Evolutionary conservation across 164 flowering plant genomes (phyloP).

Genomic region (Nymphaea colorata): DNA sequence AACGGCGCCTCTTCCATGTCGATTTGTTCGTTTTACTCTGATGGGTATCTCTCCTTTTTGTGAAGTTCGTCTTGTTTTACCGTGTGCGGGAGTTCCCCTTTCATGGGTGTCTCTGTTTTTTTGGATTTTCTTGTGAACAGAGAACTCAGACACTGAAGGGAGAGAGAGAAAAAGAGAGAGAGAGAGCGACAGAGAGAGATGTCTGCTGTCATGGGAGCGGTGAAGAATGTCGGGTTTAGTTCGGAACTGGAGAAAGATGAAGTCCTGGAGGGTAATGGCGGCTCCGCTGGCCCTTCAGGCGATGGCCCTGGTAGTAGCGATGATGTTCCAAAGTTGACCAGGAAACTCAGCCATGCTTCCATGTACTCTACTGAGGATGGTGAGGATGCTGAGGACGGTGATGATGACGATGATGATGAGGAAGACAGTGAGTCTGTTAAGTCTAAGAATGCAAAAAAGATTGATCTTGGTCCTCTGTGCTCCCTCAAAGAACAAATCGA

Average conservation of each 20-base stretch:
- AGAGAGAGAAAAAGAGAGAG: neutral
- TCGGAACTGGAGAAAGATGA: conserved; percentile 16
- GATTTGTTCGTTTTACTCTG: neutral
- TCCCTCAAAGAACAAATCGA: conserved; percentile 43
- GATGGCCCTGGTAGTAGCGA: neutral
- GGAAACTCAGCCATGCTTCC: conserved; percentile 12
- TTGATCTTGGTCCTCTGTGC: conserved; percentile 30
- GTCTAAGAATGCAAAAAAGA: conserved; percentile 1
- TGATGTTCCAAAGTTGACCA: neutral
- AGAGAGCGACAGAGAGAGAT: conserved; percentile 5
- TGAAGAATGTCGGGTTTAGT: conserved; percentile 13
- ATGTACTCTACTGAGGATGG: conserved; percentile 9
- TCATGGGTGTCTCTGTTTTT: neutral
- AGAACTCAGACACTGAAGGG: neutral
- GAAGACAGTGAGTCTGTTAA: conserved; percentile 2
- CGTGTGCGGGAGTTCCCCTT: neutral
- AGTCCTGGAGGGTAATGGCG: conserved; percentile 4
- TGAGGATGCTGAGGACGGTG: conserved; percentile 10
- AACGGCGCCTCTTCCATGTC: neutral
- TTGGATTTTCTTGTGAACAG: neutral
- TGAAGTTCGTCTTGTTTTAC: neutral
- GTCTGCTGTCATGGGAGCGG: conserved; percentile 22
- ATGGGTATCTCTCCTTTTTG: neutral
- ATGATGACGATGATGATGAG: conserved; percentile 17
- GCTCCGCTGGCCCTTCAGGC: conserved; percentile 1